Conservation (phyloP, 1,284 basidiomycete genomes). For the Ceratobasidium sp. region DNA sequence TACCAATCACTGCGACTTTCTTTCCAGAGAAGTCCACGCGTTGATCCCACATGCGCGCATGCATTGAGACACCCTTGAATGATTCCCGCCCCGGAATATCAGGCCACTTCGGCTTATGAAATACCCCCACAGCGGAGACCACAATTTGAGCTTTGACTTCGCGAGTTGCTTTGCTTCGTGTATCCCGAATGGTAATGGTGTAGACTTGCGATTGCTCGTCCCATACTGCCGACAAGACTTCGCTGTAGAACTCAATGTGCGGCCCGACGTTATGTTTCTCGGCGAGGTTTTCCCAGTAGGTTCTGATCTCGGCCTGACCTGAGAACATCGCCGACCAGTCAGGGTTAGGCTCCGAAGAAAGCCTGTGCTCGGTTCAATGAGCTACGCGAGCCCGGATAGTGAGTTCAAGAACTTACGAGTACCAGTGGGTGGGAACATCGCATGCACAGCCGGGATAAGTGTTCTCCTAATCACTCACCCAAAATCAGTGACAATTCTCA, state of each 20-base stretch:
- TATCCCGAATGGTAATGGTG: conserved; percentile 23
- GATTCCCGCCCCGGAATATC: conserved; percentile 24
- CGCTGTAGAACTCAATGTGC: conserved; percentile 42
- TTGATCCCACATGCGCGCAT: conserved; percentile 19
- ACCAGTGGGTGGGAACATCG: conserved; percentile 40
- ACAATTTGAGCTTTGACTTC: conserved; percentile 37
- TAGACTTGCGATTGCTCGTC: conserved; percentile 49
- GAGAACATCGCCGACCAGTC: conserved; percentile 37
- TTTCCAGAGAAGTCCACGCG: conserved; percentile 21
- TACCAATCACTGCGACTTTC: conserved; percentile 16
- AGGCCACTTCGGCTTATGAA: conserved; percentile 25
- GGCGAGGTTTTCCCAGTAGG: conserved; percentile 37
- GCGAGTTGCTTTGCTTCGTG: conserved; percentile 30
- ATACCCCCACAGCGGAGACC: conserved; percentile 40
- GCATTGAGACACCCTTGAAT: conserved; percentile 30
- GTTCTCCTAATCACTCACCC: conserved; percentile 53
- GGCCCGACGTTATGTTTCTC: conserved; percentile 42
- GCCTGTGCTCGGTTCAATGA: conserved; percentile 63
- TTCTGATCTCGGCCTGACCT: conserved; percentile 31
- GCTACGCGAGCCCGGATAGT: conserved; percentile 55
- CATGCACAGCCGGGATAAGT: conserved; percentile 52
- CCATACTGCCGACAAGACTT: conserved; percentile 41
- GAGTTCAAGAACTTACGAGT: conserved; percentile 50
- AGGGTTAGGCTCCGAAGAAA: conserved; percentile 41
- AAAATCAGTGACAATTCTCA: background rate